A percentile compares a stretch with the other conserved stretches of the same genome.
Conservation (phyloP, 2,329 filamentous ascomycete genomes). For the Lasiodiplodia citricola region DNA sequence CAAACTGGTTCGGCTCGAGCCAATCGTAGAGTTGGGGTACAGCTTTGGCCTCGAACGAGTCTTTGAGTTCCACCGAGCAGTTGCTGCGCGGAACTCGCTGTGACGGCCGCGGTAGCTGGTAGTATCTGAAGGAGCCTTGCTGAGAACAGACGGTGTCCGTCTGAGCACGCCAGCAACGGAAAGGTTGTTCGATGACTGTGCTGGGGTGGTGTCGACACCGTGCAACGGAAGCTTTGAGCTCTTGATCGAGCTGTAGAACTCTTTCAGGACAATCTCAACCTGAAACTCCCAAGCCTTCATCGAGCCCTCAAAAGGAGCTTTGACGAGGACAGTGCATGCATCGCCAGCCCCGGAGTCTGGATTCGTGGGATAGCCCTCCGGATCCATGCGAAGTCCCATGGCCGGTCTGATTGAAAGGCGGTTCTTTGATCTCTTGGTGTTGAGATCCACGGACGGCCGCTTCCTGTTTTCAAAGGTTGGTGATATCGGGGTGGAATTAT, state of each 20-base stretch:
- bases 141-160: constrained; percentile 86
- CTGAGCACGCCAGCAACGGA: constrained; percentile 76
- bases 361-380: constrained; percentile 38
- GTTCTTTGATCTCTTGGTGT: constrained; percentile 31
- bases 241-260: constrained; percentile 88
- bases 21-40: constrained; percentile 79
- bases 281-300: constrained; percentile 85
- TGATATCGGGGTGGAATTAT: constrained; percentile 11
- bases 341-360: constrained; percentile 52
- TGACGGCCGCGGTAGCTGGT: constrained; percentile 75
- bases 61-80: constrained; percentile 82
- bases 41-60: constrained; percentile 79
- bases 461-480: constrained; percentile 15
- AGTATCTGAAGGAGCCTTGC: constrained; percentile 88
- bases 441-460: constrained; percentile 27
- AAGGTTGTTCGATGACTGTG: constrained; percentile 57
- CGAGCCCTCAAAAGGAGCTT: constrained; percentile 73
- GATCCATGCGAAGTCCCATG: constrained; percentile 36
- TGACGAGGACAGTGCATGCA: constrained; percentile 77
- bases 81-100: constrained; percentile 66
- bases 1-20: constrained; percentile 90
- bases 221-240: constrained; percentile 86
- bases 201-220: constrained; percentile 63
- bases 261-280: constrained; percentile 87
- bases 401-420: constrained; percentile 34